Percentiles rank a stretch among this genome's conserved stretches.
Conservation (phyloP, 306 rosid genomes). For the Lathyrus sativus region DNA sequence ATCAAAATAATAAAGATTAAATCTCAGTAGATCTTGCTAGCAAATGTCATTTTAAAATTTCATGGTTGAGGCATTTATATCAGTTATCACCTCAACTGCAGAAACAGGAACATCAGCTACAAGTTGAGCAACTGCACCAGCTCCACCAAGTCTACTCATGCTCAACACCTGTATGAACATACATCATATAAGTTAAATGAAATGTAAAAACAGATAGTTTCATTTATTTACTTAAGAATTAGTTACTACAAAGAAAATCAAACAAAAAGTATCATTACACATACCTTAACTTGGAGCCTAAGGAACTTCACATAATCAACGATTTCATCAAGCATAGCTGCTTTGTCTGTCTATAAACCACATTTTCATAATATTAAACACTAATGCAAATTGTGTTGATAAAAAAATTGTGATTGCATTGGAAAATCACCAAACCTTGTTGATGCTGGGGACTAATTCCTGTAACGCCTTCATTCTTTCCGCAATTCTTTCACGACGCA, state of each 20-base stretch:
- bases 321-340: constrained; percentile 96
- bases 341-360: constrained; percentile 83
- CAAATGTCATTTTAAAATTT: background rate
- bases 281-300: constrained; percentile 98
- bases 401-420: background rate
- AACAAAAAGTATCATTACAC: background rate
- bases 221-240: constrained; percentile 4
- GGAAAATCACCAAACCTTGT: constrained; percentile 67
- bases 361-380: constrained; percentile 25
- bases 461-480: constrained; percentile 99
- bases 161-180: constrained; percentile 71
- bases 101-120: constrained; percentile 91
- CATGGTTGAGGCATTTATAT: background rate
- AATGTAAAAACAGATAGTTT: background rate
- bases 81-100: constrained; percentile 44
- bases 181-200: constrained; percentile 26
- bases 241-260: background rate
- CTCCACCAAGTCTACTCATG: constrained; percentile 97
- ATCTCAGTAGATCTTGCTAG: too few species aligned
- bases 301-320: constrained; percentile 97
- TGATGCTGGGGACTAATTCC: constrained; percentile 92
- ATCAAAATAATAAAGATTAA: too few species aligned
- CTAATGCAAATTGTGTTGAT: background rate
- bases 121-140: constrained; percentile 98
- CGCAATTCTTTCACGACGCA: constrained; percentile 97